A percentile compares a stretch with the other conserved stretches of the same genome.
These are phyloP conservation scores for Yarrowia bubula DNA, from an alignment of 805 yeast species.

Conservation along the genomic window DNA sequence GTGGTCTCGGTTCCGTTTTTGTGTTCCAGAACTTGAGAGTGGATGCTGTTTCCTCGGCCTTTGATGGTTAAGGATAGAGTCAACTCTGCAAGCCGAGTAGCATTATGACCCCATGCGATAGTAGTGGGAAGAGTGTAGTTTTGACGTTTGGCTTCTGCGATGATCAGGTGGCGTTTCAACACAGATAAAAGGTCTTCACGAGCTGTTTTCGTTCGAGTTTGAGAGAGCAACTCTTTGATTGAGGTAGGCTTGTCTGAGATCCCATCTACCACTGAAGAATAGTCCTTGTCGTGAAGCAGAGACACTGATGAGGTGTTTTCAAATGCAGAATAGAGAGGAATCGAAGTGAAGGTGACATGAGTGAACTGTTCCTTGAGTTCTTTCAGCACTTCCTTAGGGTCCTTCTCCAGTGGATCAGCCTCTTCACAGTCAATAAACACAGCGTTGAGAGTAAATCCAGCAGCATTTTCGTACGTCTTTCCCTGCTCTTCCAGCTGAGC, in stretches of 20 bases:
- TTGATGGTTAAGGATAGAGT: constrained; percentile 76
- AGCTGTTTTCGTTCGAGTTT: constrained; percentile 51
- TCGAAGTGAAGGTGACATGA: constrained; percentile 25
- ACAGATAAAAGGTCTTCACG: constrained; percentile 58
- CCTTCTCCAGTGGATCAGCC: constrained; percentile 22
- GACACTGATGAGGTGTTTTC: neutral
- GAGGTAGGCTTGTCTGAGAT: constrained; percentile 33
- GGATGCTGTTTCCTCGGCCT: constrained; percentile 69
- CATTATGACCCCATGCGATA: constrained; percentile 70
- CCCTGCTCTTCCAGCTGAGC: constrained; percentile 63
- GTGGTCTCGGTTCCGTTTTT: neutral
- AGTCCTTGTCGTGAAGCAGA: constrained; percentile 10
- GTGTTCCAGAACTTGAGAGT: constrained; percentile 24
- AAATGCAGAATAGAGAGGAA: neutral
- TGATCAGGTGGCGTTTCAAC: constrained; percentile 43
- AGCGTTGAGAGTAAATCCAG: constrained; percentile 63
- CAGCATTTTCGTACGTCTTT: constrained; percentile 57
- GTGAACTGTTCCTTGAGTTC: constrained; percentile 32
- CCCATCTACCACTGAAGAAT: neutral
- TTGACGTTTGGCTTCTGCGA: neutral
- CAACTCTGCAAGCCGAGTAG: constrained; percentile 80
- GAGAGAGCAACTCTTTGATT: constrained; percentile 44
- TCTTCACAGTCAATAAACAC: constrained; percentile 45
- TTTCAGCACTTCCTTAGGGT: constrained; percentile 25
- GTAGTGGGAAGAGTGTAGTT: neutral